phyloP scores from a whole-genome alignment of 805 yeast genomes.

The Jamesozyma hellenica region DNA sequence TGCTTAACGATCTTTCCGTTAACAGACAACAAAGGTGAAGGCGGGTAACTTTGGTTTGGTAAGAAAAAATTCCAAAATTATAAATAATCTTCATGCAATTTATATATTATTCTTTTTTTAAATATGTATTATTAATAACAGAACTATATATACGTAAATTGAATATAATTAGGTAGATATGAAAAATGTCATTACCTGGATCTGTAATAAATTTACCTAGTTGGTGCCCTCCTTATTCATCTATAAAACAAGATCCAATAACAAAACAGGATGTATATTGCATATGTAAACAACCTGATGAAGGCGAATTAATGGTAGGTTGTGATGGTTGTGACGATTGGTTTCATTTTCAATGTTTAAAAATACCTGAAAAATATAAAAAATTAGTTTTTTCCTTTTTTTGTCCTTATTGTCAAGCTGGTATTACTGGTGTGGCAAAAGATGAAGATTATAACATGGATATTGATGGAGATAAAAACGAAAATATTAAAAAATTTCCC shows the following conservation, averaged over 20 bases:
- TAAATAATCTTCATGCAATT: too few relatives aligned
- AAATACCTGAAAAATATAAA: slow-evolving; percentile 40
- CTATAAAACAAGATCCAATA: slow-evolving; percentile 12
- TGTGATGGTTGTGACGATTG: slow-evolving; percentile 95
- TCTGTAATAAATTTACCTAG: slow-evolving; percentile 22
- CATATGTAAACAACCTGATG: slow-evolving; percentile 67
- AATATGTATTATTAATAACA: too few relatives aligned
- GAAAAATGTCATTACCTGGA: not conserved
- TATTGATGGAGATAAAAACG: not conserved
- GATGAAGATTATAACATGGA: not conserved
- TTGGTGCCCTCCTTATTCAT: slow-evolving; percentile 27
- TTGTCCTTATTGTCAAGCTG: slow-evolving; percentile 61
- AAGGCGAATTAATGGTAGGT: slow-evolving; percentile 79
- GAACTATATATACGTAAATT: too few relatives aligned
- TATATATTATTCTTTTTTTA: too few relatives aligned
- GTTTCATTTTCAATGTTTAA: slow-evolving; percentile 80
- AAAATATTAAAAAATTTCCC: slow-evolving; percentile 26
- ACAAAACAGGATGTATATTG: slow-evolving; percentile 60
- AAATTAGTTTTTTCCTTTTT: slow-evolving; percentile 52
- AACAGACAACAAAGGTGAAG: slow-evolving; percentile 1
- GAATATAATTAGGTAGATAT: too few relatives aligned
- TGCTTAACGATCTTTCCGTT: slow-evolving; percentile 53
- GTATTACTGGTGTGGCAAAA: slow-evolving; percentile 27
- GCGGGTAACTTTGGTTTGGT: not conserved
- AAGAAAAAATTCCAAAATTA: not conserved